These are phyloP conservation scores for Podaxis sp. DNA, from an alignment of 768 basidiomycete genomes.

Conservation along the genomic window DNA sequence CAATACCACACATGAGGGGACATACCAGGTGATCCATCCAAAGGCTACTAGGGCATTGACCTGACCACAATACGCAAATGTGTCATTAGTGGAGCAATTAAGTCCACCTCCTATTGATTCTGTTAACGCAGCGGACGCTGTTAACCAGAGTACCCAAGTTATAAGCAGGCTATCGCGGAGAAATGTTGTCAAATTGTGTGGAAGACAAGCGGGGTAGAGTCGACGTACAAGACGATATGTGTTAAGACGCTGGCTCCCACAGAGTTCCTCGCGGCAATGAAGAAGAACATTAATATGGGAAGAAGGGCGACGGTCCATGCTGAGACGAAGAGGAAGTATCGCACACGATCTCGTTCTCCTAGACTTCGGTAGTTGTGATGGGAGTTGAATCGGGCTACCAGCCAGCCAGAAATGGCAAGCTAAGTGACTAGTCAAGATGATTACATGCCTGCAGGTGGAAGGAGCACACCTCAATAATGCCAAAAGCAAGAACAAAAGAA, in stretches of 20 bases:
- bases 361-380: constrained; percentile 48
- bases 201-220: not conserved
- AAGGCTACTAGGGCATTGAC: constrained; percentile 75
- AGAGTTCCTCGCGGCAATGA: constrained; percentile 49
- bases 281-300: constrained; percentile 49
- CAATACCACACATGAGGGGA: constrained; percentile 5
- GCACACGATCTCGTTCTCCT: constrained; percentile 58
- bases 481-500: not conserved
- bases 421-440: constrained; percentile 21
- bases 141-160: constrained; percentile 79
- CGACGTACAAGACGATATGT: constrained; percentile 62
- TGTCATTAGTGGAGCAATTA: constrained; percentile 54
- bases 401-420: constrained; percentile 73
- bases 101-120: constrained; percentile 63
- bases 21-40: constrained; percentile 74
- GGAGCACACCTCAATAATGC: not conserved
- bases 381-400: constrained; percentile 58
- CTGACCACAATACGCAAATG: constrained; percentile 68
- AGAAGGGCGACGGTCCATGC: constrained; percentile 67
- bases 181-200: not conserved
- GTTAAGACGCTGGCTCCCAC: constrained; percentile 59
- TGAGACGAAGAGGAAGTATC: constrained; percentile 69
- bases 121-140: constrained; percentile 71
- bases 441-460: no score
- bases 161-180: constrained; percentile 47